Base-by-base conservation (phyloP, 495 filamentous ascomycete genomes). In the Daldinia caldariorum region DNA sequence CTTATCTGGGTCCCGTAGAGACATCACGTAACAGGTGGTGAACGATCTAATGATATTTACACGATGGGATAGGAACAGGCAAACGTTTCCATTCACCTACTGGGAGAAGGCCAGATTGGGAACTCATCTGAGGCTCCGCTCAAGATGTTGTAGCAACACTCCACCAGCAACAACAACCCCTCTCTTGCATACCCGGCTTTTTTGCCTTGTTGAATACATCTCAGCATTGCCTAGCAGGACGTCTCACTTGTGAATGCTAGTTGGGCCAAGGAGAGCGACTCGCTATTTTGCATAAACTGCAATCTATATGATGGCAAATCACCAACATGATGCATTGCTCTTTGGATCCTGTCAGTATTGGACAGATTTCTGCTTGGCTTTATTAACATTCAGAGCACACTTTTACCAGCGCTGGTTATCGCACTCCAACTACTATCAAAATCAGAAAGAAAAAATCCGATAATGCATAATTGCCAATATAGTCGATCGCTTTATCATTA, bases 1-100 rank as follows among this genome's bases (percentile, higher is more conserved):
- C 72, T 86, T 64, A 79, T 86, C 37, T 86, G 84, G 84, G 61
- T 84, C 47, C 79, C 81, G 2, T 79, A 74, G 9, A 67, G 43
- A 43, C 61, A 32, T 53, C 13, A 38, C 59, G 22, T 26, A 61
- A 35, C 22, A 55, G 60, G 14, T 70, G 56, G 49, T 20, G 39
- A 58, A 75, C 49, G 73, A 77, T 45, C 62, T 74, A 63, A 77
- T 49, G 75, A 77, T 66, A 9, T 51, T 72, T 75, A 66, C 31
- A 72, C 51, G 70, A 77, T 57, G 68, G 75, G 51, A 66, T 61
- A 66, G 69, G 47, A 61, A 67, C 62, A 58, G 65, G 60, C 50
- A 34, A 55, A 72, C 67, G 49, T 66, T 65, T 47, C 3, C 35
- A 63, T 77, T 69, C 71, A 59, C 67, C 67, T 67, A 71, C 64